These are phyloP conservation scores for Lathyrus oleraceus DNA, from an alignment of 306 rosid genomes.

Conservation along the genomic window DNA sequence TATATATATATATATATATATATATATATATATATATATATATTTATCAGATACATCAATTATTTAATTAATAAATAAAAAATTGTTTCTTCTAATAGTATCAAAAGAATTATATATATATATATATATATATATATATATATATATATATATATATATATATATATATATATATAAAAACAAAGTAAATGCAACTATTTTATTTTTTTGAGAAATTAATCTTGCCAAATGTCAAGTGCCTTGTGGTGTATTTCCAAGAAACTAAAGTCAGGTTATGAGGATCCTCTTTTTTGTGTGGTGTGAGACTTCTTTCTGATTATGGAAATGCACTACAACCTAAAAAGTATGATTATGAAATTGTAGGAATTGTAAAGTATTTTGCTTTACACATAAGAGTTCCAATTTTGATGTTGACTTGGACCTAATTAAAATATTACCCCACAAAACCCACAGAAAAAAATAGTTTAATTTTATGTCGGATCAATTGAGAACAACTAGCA, in stretches of 20 bases:
- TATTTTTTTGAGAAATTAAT: background rate
- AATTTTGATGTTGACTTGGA: slow-evolving; percentile 48
- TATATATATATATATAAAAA: too few relatives aligned
- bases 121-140: too few relatives aligned
- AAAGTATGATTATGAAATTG: slow-evolving; percentile 25
- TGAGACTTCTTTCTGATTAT: slow-evolving; percentile 29
- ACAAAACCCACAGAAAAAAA: slow-evolving; percentile 17
- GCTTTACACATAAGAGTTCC: slow-evolving; percentile 45
- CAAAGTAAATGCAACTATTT: background rate
- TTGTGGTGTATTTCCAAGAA: slow-evolving; percentile 24
- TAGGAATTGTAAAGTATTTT: slow-evolving; percentile 25
- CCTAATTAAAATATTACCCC: slow-evolving; percentile 41
- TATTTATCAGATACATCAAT: too few relatives aligned
- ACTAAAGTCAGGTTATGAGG: slow-evolving; percentile 15
- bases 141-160: too few relatives aligned
- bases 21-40: too few relatives aligned
- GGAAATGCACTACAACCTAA: slow-evolving; percentile 35
- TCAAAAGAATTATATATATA: too few relatives aligned
- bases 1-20: too few relatives aligned
- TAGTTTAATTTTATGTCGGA: slow-evolving; percentile 24
- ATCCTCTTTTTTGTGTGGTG: slow-evolving; percentile 23
- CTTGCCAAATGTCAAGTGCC: slow-evolving; percentile 15
- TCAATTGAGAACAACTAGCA: background rate
- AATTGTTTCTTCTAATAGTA: too few relatives aligned
- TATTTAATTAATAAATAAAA: too few relatives aligned